A percentile compares a stretch with the other conserved stretches of the same genome.
These are phyloP conservation scores for Fraxinus albicans DNA, from an alignment of 305 asterid species.

Conservation along the genomic window DNA sequence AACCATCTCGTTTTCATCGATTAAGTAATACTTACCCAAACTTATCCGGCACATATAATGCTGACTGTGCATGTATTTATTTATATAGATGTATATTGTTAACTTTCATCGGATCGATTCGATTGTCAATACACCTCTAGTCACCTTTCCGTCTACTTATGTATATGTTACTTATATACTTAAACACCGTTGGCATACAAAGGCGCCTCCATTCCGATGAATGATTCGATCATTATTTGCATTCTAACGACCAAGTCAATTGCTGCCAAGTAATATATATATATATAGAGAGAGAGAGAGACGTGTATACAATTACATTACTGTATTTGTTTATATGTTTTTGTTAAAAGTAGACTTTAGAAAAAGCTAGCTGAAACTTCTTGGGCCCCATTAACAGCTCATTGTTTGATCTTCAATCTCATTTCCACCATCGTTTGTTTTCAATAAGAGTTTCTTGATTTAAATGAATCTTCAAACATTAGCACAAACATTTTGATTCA, in stretches of 20 bases:
- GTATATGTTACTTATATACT: too few species aligned
- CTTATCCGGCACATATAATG: neutral
- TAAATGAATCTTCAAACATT: neutral
- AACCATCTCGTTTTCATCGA: neutral
- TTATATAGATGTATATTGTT: neutral
- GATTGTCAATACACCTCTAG: neutral
- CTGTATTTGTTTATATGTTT: conserved; percentile 10
- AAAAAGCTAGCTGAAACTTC: neutral
- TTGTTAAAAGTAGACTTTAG: conserved; percentile 33
- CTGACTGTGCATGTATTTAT: neutral
- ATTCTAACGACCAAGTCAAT: neutral
- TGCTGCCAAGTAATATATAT: neutral
- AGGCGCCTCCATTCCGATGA: neutral
- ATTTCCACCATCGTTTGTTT: conserved; percentile 28
- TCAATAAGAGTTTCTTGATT: conserved; percentile 20
- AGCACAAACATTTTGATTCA: neutral
- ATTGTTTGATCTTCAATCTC: conserved; percentile 31
- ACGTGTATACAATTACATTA: neutral
- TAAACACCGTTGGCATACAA: neutral
- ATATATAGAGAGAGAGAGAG: neutral
- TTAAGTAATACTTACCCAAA: neutral
- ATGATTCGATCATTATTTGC: neutral
- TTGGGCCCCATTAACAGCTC: conserved; percentile 56
- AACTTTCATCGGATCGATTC: neutral
- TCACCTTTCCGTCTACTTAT: too few species aligned